A percentile compares a stretch with the other conserved stretches of the same genome.
Conservation (phyloP, 140 eudicot species). For the Flaveria floridana region DNA sequence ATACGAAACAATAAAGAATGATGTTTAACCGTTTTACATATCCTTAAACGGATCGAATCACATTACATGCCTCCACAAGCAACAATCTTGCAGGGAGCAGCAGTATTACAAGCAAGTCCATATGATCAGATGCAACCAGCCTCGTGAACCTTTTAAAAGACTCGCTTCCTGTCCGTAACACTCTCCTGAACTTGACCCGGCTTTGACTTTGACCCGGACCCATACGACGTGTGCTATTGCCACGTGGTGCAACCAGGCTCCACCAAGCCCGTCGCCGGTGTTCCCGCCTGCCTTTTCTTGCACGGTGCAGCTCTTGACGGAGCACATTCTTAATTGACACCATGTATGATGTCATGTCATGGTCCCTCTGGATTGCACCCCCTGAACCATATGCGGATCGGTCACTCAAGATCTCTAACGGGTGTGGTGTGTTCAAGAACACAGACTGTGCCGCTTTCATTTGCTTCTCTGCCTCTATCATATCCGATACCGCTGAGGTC, state of each 20-base stretch:
- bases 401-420: slow-evolving; percentile 81
- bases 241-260: slow-evolving; percentile 58
- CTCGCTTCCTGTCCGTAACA: slow-evolving; percentile 51
- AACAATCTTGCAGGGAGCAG: slow-evolving; percentile 65
- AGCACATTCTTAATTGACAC: slow-evolving; percentile 61
- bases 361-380: slow-evolving; percentile 75
- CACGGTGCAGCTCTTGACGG: slow-evolving; percentile 61
- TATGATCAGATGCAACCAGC: slow-evolving; percentile 72
- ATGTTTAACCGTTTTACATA: background rate
- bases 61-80: slow-evolving; percentile 50
- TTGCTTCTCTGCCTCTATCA: slow-evolving; percentile 55
- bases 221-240: slow-evolving; percentile 21
- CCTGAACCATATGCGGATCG: slow-evolving; percentile 70
- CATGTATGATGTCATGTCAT: slow-evolving; percentile 71
- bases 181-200: slow-evolving; percentile 43
- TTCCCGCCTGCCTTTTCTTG: slow-evolving; percentile 53
- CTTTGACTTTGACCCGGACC: slow-evolving; percentile 32
- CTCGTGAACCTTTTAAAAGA: slow-evolving; percentile 63
- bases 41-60: slow-evolving; percentile 31
- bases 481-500: slow-evolving; percentile 42
- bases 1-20: slow-evolving; percentile 32
- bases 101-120: slow-evolving; percentile 69
- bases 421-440: slow-evolving; percentile 82
- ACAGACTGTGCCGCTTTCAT: slow-evolving; percentile 60
- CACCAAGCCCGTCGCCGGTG: slow-evolving; percentile 65